These are phyloP conservation scores for Curvularia verruculosa DNA, from an alignment of 2,329 filamentous ascomycete genomes.

Conservation along the genomic window DNA sequence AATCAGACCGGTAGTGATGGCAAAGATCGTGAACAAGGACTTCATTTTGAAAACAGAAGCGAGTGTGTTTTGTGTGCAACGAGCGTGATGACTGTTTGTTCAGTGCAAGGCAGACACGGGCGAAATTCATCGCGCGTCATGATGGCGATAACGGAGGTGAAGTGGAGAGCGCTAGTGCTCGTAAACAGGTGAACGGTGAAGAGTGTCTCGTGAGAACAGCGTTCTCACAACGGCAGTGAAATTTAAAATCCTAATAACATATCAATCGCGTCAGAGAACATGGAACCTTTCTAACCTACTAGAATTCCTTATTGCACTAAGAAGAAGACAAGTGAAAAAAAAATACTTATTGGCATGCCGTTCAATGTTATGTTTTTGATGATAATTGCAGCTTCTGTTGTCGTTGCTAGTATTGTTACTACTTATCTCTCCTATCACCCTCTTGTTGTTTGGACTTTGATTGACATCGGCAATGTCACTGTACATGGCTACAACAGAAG, in stretches of 20 bases:
- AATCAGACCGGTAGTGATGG: not conserved
- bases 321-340: no score
- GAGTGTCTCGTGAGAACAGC: not conserved
- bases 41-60: not conserved
- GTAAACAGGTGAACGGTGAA: not conserved
- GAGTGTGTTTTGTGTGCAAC: not conserved
- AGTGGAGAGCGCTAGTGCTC: not conserved
- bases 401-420: not conserved
- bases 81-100: not conserved
- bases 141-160: not conserved
- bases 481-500: not conserved
- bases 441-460: not conserved
- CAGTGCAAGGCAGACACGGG: not conserved
- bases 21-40: no score
- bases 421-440: not conserved
- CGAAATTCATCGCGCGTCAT: not conserved
- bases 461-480: not conserved
- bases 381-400: not conserved
- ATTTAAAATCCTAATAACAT: no score
- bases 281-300: not conserved
- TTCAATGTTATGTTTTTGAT: not conserved
- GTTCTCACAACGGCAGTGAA: not conserved
- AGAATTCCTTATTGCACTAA: no score
- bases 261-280: not conserved
- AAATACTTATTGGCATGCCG: no score